Conservation (phyloP, 179 eudicot species). For the Nepenthes alata region DNA sequence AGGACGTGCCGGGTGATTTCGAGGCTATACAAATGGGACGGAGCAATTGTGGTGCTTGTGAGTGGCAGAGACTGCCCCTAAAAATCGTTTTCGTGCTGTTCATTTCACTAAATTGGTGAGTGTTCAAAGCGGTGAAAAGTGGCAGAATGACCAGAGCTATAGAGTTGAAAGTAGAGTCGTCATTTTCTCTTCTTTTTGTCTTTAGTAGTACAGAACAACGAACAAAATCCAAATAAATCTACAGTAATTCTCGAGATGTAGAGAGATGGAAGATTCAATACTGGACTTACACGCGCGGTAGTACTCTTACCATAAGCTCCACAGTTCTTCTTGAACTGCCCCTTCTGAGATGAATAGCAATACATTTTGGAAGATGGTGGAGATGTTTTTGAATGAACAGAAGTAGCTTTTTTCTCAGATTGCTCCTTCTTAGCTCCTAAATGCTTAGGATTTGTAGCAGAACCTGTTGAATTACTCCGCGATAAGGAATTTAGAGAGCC, state of each 20-base stretch:
- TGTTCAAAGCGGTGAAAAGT: not conserved
- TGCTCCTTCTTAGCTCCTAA: constrained; percentile 4
- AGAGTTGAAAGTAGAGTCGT: not conserved
- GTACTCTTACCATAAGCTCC: constrained; percentile 19
- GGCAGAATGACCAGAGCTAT: too few relatives aligned
- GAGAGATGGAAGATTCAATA: constrained; percentile 53
- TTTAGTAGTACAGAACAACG: constrained; percentile 55
- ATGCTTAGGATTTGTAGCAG: constrained; percentile 7
- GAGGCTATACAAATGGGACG: too few relatives aligned
- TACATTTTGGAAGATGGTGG: not conserved
- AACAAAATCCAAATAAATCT: constrained; percentile 56
- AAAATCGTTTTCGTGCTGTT: not conserved
- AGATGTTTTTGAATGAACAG: not conserved
- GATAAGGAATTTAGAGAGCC: constrained; percentile 3
- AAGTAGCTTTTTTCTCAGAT: constrained; percentile 1
- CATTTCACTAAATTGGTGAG: too few relatives aligned
- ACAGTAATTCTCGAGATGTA: constrained; percentile 44
- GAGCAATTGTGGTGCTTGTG: too few relatives aligned
- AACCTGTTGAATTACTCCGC: constrained; percentile 32
- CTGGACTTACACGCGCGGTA: constrained; percentile 32
- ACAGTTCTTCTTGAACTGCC: constrained; percentile 11
- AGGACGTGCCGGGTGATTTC: too few relatives aligned
- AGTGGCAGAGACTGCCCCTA: too few relatives aligned
- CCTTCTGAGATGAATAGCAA: constrained; percentile 4
- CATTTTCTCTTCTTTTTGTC: constrained; percentile 51